Conservation (phyloP, 129 eudicot genomes). For the Sambucus nigra region DNA sequence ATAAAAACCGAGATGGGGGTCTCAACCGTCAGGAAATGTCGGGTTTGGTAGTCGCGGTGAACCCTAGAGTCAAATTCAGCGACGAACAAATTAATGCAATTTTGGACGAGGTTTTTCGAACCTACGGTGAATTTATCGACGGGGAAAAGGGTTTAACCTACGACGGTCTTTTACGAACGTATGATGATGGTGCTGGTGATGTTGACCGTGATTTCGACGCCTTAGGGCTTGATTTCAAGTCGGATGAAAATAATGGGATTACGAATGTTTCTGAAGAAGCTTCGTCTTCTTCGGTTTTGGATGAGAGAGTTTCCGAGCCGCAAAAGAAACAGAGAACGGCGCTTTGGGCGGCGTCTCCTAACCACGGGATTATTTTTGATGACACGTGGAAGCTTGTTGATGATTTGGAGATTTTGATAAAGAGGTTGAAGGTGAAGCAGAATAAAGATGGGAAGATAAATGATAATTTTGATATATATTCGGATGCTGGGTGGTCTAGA, state of each 20-base stretch:
- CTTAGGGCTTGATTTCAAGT: constrained; percentile 56
- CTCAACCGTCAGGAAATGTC: constrained; percentile 88
- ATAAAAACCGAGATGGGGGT: constrained; percentile 69
- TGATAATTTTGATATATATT: constrained; percentile 59
- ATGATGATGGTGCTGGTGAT: constrained; percentile 99
- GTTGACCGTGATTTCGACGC: constrained; percentile 98
- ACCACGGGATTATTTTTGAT: constrained; percentile 83
- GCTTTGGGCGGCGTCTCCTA: constrained; percentile 90
- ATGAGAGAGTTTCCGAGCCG: constrained; percentile 52
- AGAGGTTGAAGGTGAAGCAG: constrained; percentile 56
- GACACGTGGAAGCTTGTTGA: constrained; percentile 93
- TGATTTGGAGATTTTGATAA: constrained; percentile 70
- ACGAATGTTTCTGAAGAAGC: constrained; percentile 35
- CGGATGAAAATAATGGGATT: constrained; percentile 25
- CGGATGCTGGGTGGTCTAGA: constrained; percentile 95
- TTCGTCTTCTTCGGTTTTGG: constrained; percentile 45
- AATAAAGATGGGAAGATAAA: constrained; percentile 51
- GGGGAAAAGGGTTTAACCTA: constrained; percentile 66
- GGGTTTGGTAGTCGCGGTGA: constrained; percentile 86
- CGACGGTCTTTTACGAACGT: constrained; percentile 80
- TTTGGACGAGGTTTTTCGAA: constrained; percentile 84
- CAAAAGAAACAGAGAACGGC: constrained; percentile 63
- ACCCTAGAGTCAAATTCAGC: constrained; percentile 94
- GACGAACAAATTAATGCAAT: constrained; percentile 88
- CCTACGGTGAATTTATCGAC: constrained; percentile 78